Evolutionary conservation across 2,329 filamentous ascomycete species (phyloP).

Genomic region (Aquanectria penicillioides): DNA sequence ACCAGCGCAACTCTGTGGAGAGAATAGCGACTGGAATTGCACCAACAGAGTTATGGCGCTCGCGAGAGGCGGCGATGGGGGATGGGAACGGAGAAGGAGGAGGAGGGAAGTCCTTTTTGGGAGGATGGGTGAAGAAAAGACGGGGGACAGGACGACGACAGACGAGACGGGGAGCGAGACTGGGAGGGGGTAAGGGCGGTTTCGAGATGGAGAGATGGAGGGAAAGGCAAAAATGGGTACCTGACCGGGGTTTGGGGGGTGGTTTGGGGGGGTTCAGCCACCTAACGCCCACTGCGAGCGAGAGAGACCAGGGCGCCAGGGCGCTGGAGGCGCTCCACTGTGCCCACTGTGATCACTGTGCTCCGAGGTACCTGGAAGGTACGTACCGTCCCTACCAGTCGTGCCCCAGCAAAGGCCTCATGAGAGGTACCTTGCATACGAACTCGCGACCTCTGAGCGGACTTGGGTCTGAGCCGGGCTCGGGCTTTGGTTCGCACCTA

Average conservation of each 20-base stretch:
- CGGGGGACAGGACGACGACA: slow-evolving; percentile 33
- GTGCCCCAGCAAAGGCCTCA: neutral
- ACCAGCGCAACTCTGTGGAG: slow-evolving; percentile 62
- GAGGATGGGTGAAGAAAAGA: slow-evolving; percentile 38
- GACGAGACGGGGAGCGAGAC: slow-evolving; percentile 39
- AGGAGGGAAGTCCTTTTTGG: slow-evolving; percentile 40
- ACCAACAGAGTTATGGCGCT: slow-evolving; percentile 54
- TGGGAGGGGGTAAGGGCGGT: slow-evolving; percentile 38
- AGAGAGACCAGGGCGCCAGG: slow-evolving; percentile 26
- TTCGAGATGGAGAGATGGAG: slow-evolving; percentile 42
- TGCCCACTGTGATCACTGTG: slow-evolving; percentile 8
- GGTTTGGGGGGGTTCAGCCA: slow-evolving; percentile 38
- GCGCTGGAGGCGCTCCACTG: slow-evolving; percentile 30
- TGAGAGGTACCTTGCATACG: slow-evolving; percentile 17
- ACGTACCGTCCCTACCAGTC: slow-evolving; percentile 6
- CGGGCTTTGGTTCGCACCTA: neutral
- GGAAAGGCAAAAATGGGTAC: slow-evolving; percentile 38
- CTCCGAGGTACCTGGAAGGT: slow-evolving; percentile 9
- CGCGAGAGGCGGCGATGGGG: slow-evolving; percentile 37
- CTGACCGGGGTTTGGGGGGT: slow-evolving; percentile 29
- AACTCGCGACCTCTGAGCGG: slow-evolving; percentile 2
- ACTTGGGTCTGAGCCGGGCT: neutral
- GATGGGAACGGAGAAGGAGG: slow-evolving; percentile 35
- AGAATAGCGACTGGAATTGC: slow-evolving; percentile 66
- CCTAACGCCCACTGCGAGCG: slow-evolving; percentile 34